These are phyloP conservation scores for Erigeron philadelphicus DNA, from an alignment of 140 eudicot genomes.

Conservation along the genomic window DNA sequence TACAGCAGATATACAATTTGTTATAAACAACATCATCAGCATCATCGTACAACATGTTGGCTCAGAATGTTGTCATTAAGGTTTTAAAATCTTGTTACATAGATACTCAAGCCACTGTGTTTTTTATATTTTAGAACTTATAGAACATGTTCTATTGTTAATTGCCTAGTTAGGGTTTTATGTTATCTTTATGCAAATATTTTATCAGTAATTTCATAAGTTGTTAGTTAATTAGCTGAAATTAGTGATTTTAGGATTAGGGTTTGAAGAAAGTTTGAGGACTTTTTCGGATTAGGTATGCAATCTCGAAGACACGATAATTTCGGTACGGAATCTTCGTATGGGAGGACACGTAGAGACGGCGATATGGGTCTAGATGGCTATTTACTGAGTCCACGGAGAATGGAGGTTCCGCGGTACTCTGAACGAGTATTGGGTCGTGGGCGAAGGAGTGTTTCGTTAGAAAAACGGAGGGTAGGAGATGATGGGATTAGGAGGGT, in stretches of 20 bases:
- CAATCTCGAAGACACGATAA: conserved; percentile 38
- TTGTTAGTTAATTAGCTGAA: conserved; percentile 18
- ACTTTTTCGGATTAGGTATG: conserved; percentile 31
- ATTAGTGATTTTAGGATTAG: conserved; percentile 25
- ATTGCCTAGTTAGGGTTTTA: conserved; percentile 18
- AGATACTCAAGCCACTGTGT: no score
- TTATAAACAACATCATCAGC: no score
- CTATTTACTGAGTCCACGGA: conserved; percentile 30
- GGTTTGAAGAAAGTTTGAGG: conserved; percentile 25
- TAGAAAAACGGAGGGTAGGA: conserved; percentile 34
- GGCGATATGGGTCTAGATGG: conserved; percentile 19
- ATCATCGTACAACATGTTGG: no score
- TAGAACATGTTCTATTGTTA: background rate
- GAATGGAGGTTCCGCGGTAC: conserved; percentile 20
- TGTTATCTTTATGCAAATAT: conserved; percentile 1
- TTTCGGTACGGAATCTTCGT: conserved; percentile 20
- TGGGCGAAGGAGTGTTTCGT: conserved; percentile 27
- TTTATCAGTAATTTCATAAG: conserved; percentile 4
- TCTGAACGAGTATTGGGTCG: conserved; percentile 14
- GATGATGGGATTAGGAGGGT: conserved; percentile 32
- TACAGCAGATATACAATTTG: no score
- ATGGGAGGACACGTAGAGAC: conserved; percentile 27
- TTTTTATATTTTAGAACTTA: no score
- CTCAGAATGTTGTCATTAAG: no score
- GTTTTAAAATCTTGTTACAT: no score